These are phyloP conservation scores for Eucalyptus sp. DNA, from an alignment of 345 rosid genomes.

Conservation along the genomic window DNA sequence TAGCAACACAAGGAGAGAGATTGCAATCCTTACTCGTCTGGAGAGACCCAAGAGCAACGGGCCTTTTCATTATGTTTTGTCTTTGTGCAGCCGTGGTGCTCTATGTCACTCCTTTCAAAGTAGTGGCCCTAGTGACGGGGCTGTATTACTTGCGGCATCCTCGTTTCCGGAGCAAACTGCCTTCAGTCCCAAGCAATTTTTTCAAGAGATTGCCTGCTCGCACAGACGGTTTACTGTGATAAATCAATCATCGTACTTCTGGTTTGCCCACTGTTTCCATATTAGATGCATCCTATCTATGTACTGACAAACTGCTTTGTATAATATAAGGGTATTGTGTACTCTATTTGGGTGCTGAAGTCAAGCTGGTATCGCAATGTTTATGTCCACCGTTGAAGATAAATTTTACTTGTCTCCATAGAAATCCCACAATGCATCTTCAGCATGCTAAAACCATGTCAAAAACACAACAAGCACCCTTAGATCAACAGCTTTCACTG, in stretches of 20 bases:
- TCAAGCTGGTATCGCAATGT: not conserved
- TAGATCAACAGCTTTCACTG: not conserved
- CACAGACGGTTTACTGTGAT: conserved; percentile 50
- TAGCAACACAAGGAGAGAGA: conserved; percentile 87
- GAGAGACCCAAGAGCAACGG: conserved; percentile 82
- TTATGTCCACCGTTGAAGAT: not conserved
- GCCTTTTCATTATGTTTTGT: conserved; percentile 60
- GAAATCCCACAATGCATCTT: not conserved
- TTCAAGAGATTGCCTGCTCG: conserved; percentile 65
- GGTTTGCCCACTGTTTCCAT: not conserved
- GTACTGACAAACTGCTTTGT: not conserved
- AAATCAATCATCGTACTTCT: not conserved
- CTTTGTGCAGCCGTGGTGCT: conserved; percentile 61
- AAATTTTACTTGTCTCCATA: not conserved
- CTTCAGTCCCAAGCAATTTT: conserved; percentile 73
- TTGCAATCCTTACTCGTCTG: conserved; percentile 53
- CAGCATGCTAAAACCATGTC: not conserved
- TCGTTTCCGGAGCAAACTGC: conserved; percentile 74
- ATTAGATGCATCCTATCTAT: not conserved
- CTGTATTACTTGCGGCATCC: conserved; percentile 67
- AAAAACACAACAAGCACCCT: not conserved
- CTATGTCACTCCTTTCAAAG: conserved; percentile 53
- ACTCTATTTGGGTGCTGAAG: not conserved
- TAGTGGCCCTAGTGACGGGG: conserved; percentile 41
- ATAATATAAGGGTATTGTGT: not conserved